Base-by-base conservation (phyloP, 1,284 basidiomycete species). In the Polyporus tsugae region DNA sequence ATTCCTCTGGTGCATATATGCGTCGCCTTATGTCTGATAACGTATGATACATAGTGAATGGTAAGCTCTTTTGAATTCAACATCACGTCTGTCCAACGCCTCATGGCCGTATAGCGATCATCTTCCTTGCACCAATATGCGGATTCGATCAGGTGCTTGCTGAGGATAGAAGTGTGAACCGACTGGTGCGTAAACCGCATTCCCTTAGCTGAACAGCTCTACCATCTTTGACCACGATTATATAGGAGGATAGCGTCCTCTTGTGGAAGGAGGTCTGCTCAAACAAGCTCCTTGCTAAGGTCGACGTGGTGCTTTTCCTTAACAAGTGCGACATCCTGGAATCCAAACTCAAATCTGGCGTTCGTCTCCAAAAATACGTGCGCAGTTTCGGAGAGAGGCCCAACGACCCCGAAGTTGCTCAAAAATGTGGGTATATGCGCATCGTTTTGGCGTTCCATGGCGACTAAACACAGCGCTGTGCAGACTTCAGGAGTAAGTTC, bases 241-340 rank as follows among this genome's bases (percentile, higher is more conserved):
- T 49, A 33, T 74, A 91, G 90, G 92, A 94, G 80, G 92, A 94
- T 76, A 90, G 89, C 3, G 91, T 93, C n/a, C 81, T 93, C 15
- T 82, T 94, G 0, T 94, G 92, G 92, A 93, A 92, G 79, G 85
- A 89, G 2, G 86, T 94, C 33, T 92, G 91, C 79, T 87, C 86
- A 15, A 92, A 91, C 79, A 91, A 88, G 78, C 84, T 94, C 5
- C 84, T 94, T 0, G 88, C 88, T 19, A 87, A 86, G 67, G 91
- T 92, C 55, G 90, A 93, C 73, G 82, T 94, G 41, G 88, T 94
- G 61, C 83, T 94, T 35, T 94, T 94, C 82, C 83, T 94, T 64
- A 94, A 94, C 81, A 94, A 94, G 74, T 93, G 92, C 73, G 92
- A 94, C 77, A 89, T 94, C 65, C 80, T 93, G 57, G 87, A 89